Evolutionary conservation across 2,329 filamentous ascomycete genomes (phyloP).

Genomic region (Claviceps fusiformis): DNA sequence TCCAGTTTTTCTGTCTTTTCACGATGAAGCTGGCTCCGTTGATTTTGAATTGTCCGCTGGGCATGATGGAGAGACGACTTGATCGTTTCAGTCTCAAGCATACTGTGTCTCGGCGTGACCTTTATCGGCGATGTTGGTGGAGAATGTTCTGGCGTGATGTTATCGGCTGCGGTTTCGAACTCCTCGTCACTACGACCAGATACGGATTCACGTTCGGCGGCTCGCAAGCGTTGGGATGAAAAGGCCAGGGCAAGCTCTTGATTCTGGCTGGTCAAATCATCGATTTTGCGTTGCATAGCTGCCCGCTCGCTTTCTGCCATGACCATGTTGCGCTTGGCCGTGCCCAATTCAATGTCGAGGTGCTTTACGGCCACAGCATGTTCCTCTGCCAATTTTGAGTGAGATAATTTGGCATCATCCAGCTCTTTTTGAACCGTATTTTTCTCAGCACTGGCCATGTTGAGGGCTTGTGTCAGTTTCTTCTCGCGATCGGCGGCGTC

Average conservation of each 20-base stretch:
- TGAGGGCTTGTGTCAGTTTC: conserved; percentile 62
- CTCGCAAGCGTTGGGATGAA: conserved; percentile 55
- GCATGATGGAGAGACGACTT: conserved; percentile 90
- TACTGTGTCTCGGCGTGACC: conserved; percentile 75
- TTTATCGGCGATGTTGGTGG: conserved; percentile 85
- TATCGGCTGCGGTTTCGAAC: conserved; percentile 51
- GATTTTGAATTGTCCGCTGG: conserved; percentile 89
- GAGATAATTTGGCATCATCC: conserved; percentile 72
- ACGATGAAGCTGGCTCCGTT: conserved; percentile 87
- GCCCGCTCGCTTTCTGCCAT: conserved; percentile 66
- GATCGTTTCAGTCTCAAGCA: conserved; percentile 89
- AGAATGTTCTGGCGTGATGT: conserved; percentile 73
- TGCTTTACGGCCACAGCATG: conserved; percentile 64
- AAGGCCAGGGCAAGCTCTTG: conserved; percentile 79
- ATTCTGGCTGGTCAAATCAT: conserved; percentile 80
- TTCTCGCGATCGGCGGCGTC: conserved; percentile 74
- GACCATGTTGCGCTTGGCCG: conserved; percentile 65
- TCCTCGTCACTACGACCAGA: conserved; percentile 47
- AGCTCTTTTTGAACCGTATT: conserved; percentile 67
- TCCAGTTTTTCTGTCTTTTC: conserved; percentile 99
- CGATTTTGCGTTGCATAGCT: conserved; percentile 70
- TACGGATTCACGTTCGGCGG: conserved; percentile 49
- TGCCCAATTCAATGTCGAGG: conserved; percentile 78
- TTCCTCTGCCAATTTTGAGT: conserved; percentile 71
- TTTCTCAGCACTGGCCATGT: conserved; percentile 60